phyloP scores from a whole-genome alignment of 1,284 basidiomycete genomes.

The Erythrobasidium hasegawianum region DNA sequence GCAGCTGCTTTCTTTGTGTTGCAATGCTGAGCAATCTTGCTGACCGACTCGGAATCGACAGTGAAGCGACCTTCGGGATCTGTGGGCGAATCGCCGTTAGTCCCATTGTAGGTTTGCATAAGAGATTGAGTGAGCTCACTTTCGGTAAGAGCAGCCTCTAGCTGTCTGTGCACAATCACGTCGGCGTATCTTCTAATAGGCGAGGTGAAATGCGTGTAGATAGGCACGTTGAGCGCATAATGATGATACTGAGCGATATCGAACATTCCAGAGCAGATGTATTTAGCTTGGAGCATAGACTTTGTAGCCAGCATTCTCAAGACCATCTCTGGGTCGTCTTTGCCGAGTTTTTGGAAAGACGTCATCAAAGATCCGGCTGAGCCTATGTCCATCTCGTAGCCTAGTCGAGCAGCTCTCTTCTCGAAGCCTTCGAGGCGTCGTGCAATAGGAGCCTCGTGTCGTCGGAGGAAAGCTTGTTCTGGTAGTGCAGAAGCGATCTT shows the following conservation, averaged over 20 bases:
- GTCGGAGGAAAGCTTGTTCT: conserved; percentile 87
- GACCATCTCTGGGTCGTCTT: conserved; percentile 55
- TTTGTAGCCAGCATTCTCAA: conserved; percentile 80
- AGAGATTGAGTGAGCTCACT: conserved; percentile 57
- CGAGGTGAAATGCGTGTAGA: conserved; percentile 93
- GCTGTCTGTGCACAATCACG: conserved; percentile 90
- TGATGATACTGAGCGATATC: conserved; percentile 98
- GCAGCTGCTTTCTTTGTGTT: conserved; percentile 92
- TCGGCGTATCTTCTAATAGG: conserved; percentile 66
- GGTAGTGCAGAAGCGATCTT: conserved; percentile 89
- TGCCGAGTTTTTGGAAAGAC: conserved; percentile 69
- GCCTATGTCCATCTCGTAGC: conserved; percentile 74
- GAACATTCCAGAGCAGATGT: conserved; percentile 98
- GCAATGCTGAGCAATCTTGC: conserved; percentile 95
- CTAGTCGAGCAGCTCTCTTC: conserved; percentile 75
- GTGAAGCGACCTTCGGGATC: conserved; percentile 56
- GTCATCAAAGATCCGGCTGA: conserved; percentile 77
- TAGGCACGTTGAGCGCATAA: conserved; percentile 81
- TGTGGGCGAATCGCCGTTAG: no score
- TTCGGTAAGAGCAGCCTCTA: conserved; percentile 78
- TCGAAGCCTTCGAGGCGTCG: conserved; percentile 76
- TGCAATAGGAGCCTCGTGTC: conserved; percentile 88
- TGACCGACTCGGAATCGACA: conserved; percentile 94
- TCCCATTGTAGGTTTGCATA: no score
- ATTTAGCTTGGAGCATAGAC: conserved; percentile 86